phyloP scores from a whole-genome alignment of 2,329 filamentous ascomycete species.

The Aspergillus puulaauensis region DNA sequence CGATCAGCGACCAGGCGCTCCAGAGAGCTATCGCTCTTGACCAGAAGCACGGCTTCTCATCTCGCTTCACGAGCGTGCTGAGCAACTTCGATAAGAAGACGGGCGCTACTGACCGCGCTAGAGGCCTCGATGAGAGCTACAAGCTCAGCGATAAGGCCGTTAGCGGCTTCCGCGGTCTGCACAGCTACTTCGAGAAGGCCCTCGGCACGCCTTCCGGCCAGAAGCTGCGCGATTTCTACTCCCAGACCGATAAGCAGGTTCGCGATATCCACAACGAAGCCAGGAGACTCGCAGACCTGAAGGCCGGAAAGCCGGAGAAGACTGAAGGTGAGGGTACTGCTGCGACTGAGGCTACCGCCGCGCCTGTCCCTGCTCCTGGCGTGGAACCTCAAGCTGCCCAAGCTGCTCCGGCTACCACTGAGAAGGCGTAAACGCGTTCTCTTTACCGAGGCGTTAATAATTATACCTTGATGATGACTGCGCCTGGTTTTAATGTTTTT shows the following conservation, averaged over 20 bases:
- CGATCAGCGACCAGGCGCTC: constrained; percentile 73
- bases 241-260: constrained; percentile 80
- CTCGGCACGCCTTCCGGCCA: constrained; percentile 82
- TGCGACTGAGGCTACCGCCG: constrained; percentile 8
- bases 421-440: constrained; percentile 26
- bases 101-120: constrained; percentile 83
- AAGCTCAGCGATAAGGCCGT: constrained; percentile 73
- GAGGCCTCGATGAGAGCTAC: constrained; percentile 80
- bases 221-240: constrained; percentile 85
- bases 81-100: constrained; percentile 78
- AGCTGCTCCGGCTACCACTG: constrained; percentile 17
- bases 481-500: neutral
- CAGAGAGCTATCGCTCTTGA: constrained; percentile 84
- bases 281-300: constrained; percentile 80
- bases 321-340: constrained; percentile 16
- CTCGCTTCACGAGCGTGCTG: constrained; percentile 74
- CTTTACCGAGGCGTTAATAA: neutral
- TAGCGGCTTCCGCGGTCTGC: constrained; percentile 65
- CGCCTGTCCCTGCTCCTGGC: neutral
- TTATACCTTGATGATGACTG: neutral
- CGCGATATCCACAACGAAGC: constrained; percentile 93
- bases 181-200: constrained; percentile 94
- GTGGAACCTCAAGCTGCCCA: neutral
- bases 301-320: constrained; percentile 55
- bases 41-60: constrained; percentile 81